phyloP scores from a whole-genome alignment of 768 basidiomycete species.

The Suillus ampliporus region DNA sequence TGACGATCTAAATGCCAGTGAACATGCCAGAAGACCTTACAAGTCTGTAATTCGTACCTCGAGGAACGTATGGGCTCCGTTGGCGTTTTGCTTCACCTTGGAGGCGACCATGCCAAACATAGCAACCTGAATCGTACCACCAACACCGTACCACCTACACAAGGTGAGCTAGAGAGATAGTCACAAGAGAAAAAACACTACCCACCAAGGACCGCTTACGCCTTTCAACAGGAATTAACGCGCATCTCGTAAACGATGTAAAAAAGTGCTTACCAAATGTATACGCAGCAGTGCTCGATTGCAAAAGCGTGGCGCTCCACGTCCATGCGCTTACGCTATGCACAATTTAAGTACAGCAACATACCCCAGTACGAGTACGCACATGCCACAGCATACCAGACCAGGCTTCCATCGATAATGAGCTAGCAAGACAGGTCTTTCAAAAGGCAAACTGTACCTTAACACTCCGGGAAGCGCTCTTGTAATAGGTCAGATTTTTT shows the following conservation, averaged over 20 bases:
- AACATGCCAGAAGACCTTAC: neutral
- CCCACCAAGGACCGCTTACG: conserved; percentile 54
- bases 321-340: conserved; percentile 58
- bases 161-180: neutral
- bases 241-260: neutral
- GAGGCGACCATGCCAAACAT: conserved; percentile 60
- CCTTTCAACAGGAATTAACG: conserved; percentile 29
- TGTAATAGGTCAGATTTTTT: conserved; percentile 17
- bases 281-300: conserved; percentile 58
- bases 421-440: neutral
- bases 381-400: conserved; percentile 56
- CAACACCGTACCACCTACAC: conserved; percentile 54
- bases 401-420: conserved; percentile 43
- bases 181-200: neutral
- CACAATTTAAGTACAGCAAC: neutral
- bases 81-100: conserved; percentile 65
- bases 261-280: conserved; percentile 40
- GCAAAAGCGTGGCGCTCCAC: conserved; percentile 61
- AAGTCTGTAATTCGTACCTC: conserved; percentile 40
- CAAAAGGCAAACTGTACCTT: conserved; percentile 36
- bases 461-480: conserved; percentile 51
- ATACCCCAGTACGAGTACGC: conserved; percentile 14
- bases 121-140: conserved; percentile 57
- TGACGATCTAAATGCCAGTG: conserved; percentile 46
- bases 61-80: conserved; percentile 60